Conservation (phyloP, 306 rosid genomes). For the Acacia crassicarpa region DNA sequence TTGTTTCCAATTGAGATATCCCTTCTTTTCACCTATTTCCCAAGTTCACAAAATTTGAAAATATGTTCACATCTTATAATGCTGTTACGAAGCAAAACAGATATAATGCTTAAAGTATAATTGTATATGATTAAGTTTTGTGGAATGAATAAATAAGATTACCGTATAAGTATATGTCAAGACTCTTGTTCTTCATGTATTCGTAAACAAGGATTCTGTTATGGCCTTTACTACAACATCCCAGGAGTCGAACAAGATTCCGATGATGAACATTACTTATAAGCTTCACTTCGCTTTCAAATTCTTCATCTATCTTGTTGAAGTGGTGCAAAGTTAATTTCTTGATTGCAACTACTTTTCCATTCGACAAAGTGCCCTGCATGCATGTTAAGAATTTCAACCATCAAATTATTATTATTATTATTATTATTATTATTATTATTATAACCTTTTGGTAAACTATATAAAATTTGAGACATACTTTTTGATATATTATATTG, state of each 20-base stretch:
- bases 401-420: too few species aligned
- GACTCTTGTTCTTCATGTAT: neutral
- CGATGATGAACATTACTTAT: neutral
- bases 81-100: neutral
- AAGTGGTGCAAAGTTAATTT: conserved; percentile 14
- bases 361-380: conserved; percentile 40
- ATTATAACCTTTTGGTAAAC: too few species aligned
- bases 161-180: neutral
- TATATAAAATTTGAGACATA: neutral
- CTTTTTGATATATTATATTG: neutral
- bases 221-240: neutral
- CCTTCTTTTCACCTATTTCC: conserved; percentile 31
- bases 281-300: neutral
- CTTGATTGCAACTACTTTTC: conserved; percentile 46
- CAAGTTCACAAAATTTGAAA: neutral
- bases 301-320: neutral
- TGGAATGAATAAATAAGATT: neutral
- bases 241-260: neutral
- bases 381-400: neutral
- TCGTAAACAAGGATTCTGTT: neutral
- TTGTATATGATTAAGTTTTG: neutral
- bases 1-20: conserved; percentile 43
- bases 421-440: too few species aligned
- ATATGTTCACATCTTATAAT: neutral
- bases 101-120: neutral